Percentiles rank a stretch among this genome's conserved stretches.
Conservation (phyloP, 2,329 filamentous ascomycete genomes). For the Microdochium trichocladiopsis region DNA sequence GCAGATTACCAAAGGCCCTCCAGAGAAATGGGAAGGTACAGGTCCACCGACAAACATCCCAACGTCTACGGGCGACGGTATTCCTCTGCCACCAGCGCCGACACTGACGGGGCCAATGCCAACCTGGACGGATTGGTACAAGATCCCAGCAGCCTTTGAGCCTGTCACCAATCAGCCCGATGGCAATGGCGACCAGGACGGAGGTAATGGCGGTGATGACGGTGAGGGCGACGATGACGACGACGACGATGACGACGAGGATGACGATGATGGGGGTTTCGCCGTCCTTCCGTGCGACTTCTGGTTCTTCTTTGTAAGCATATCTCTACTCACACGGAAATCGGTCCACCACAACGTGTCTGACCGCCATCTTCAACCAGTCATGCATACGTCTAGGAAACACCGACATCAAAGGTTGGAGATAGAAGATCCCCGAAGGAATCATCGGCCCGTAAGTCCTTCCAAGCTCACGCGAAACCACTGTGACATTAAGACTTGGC, state of each 20-base stretch:
- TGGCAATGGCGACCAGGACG: neutral
- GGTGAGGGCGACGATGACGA: neutral
- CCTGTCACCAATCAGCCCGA: neutral
- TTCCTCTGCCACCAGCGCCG: neutral
- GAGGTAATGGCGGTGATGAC: neutral
- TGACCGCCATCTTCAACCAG: neutral
- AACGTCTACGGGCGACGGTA: neutral
- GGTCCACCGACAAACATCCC: neutral
- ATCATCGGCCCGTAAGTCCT: neutral
- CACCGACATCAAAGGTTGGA: neutral
- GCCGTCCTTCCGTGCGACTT: neutral
- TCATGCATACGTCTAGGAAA: neutral
- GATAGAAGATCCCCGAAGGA: neutral
- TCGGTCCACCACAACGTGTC: neutral
- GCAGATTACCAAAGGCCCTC: conserved; percentile 1
- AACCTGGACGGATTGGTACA: neutral
- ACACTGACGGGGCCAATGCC: neutral
- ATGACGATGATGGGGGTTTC: neutral
- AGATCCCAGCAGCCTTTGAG: neutral
- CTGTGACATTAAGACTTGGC: neutral
- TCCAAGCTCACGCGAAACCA: neutral
- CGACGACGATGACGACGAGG: neutral
- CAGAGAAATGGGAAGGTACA: neutral
- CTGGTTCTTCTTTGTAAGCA: conserved; percentile 3
- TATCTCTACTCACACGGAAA: neutral